Evolutionary conservation across 75 land plant genomes (phyloP), one percentile per base, ranked within the genome.

Genomic region (Cupressus sempervirens): DNA sequence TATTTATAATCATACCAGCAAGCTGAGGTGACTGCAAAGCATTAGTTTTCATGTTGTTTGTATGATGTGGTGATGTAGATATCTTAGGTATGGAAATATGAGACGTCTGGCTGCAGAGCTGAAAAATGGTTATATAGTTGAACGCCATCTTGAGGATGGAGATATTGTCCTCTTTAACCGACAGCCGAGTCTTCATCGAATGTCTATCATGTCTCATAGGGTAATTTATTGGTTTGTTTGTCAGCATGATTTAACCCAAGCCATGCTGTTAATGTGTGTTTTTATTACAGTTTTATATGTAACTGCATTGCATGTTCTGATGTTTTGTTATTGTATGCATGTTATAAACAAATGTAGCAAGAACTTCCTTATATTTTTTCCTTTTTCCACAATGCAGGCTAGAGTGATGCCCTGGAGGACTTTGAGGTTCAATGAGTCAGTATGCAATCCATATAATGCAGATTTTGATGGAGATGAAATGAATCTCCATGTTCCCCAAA

Each of bases 381-480:
- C 20, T 90, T 62, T 34, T 85, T 30, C 82, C 50, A 50, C 5
- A 82, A 62, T 91, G 84, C 88, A 97, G 99, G 99, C 97, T 48
- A 92, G 92, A 72, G 86, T 98, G 23, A 95, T 95, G 94, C 99
- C 98, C 29, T 98, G 99, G 99, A 93, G 98, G 80, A 98, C 99
- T 52, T 86, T 98, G 82, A 86, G 99, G 82, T 96, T 98, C 83
- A 98, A 98, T 90, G 99, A 98, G 88, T 98, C 99, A 52, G 99
- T 98, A 74, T 98, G 99, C 90, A 96, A 98, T 84, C 99, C 99
- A n/a, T 98, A 98, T 79, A 96, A 96, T 93, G 99, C 98, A 73
- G 99, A 98, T 90, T 98, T 98, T 91, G 98, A 98, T 93, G 98
- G 99, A 86, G 99, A 98, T 94, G 99, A 98, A 86, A 98, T 98